Conservation (phyloP, 371 early-diverging fungal genomes). For the Rhizopus arrhizus region DNA sequence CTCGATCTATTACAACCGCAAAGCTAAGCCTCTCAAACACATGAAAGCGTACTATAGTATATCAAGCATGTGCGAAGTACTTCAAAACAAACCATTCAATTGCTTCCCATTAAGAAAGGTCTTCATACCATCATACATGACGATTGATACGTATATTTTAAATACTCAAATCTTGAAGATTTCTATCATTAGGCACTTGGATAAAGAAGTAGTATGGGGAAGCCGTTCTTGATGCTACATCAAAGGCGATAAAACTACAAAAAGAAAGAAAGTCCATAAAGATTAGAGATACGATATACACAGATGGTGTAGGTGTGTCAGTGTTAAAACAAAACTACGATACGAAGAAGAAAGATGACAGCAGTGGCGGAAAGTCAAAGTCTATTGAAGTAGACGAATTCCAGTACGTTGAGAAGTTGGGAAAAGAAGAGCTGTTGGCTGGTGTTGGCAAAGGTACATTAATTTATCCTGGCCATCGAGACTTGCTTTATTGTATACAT, state of each 20-base stretch:
- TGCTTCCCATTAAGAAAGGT: not conserved
- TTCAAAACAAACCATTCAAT: not conserved
- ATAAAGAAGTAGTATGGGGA: not conserved
- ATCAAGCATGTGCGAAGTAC: not conserved
- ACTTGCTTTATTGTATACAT: too few relatives aligned
- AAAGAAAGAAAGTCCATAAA: not conserved
- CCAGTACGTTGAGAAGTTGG: not conserved
- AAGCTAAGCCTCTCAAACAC: not conserved
- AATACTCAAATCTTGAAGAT: not conserved
- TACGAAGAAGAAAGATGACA: not conserved
- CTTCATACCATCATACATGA: not conserved
- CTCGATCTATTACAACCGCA: not conserved
- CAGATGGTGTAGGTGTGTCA: constrained; percentile 1
- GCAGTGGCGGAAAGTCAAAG: not conserved
- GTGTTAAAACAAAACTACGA: not conserved
- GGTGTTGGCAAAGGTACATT: too few relatives aligned
- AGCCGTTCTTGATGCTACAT: not conserved
- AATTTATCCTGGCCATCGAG: too few relatives aligned
- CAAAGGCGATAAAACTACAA: not conserved
- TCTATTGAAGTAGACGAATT: not conserved
- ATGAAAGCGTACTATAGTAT: not conserved
- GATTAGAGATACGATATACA: not conserved
- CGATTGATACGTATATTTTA: not conserved
- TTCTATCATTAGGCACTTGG: not conserved
- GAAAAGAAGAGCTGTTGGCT: too few relatives aligned